These are phyloP conservation scores for Penicillium sp. DNA, from an alignment of 2,329 filamentous ascomycete genomes.

Conservation along the genomic window DNA sequence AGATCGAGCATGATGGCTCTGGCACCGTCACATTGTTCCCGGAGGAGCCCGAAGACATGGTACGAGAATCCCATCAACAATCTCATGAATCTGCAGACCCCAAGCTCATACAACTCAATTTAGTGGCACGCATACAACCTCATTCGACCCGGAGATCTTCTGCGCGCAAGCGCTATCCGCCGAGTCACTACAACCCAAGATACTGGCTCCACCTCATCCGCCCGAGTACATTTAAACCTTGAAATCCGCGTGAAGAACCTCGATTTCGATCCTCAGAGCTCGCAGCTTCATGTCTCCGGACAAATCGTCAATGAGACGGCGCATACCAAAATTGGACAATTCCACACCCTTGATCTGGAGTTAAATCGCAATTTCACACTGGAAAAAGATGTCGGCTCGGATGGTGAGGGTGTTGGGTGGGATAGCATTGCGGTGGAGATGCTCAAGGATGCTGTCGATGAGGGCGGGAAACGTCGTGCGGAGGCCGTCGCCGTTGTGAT, in stretches of 20 bases:
- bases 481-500: conserved; percentile 89
- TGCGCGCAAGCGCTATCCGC: conserved; percentile 67
- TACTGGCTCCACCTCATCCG: conserved; percentile 63
- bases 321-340: conserved; percentile 65
- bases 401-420: conserved; percentile 63
- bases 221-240: conserved; percentile 64
- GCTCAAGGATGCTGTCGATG: conserved; percentile 75
- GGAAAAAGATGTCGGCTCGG: conserved; percentile 67
- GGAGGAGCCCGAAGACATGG: conserved; percentile 76
- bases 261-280: conserved; percentile 69
- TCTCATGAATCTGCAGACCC: not conserved
- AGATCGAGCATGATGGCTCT: conserved; percentile 66
- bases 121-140: conserved; percentile 77
- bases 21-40: conserved; percentile 67
- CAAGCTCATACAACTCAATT: conserved; percentile 6
- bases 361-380: conserved; percentile 84
- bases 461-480: conserved; percentile 67
- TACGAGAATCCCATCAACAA: conserved; percentile 29
- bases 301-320: conserved; percentile 67
- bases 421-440: conserved; percentile 82
- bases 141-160: conserved; percentile 64
- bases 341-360: conserved; percentile 80
- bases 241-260: conserved; percentile 65
- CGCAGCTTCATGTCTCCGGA: conserved; percentile 68
- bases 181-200: conserved; percentile 62